Percentiles rank a stretch among this genome's conserved stretches.
Evolutionary conservation across 2,329 filamentous ascomycete species (phyloP).

Genomic region (Amauroascus verrucosus): DNA sequence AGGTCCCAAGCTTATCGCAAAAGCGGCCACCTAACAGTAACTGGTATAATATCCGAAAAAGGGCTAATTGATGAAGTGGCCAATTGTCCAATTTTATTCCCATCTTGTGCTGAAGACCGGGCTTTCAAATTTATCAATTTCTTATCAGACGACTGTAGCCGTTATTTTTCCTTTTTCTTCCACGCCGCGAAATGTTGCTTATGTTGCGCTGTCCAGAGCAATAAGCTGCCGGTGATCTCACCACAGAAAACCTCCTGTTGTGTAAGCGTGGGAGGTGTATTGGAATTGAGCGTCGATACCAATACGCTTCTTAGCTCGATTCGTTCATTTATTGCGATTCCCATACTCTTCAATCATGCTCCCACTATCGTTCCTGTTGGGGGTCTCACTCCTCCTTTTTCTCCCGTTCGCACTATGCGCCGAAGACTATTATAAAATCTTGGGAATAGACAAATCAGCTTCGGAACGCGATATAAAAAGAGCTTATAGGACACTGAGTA

Average conservation of each 20-base stretch:
- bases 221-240: not conserved
- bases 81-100: not conserved
- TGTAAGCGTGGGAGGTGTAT: too few species aligned
- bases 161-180: not conserved
- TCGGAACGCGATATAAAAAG: conserved; percentile 84
- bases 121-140: not conserved
- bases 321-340: not conserved
- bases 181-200: conserved; percentile 1
- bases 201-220: not conserved
- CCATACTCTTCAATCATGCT: conserved; percentile 24
- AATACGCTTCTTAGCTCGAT: not conserved
- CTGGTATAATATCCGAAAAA: not conserved
- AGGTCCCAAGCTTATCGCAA: conserved; percentile 6
- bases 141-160: not conserved
- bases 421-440: conserved; percentile 52
- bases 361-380: conserved; percentile 25
- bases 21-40: conserved; percentile 8
- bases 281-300: not conserved
- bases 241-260: not conserved
- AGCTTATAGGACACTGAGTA: conserved; percentile 82
- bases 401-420: conserved; percentile 33
- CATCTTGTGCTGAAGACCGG: not conserved
- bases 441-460: conserved; percentile 69
- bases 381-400: conserved; percentile 27
- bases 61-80: not conserved